Evolutionary conservation across 2,329 filamentous ascomycete genomes (phyloP).

Genomic region (Fusarium hostae): DNA sequence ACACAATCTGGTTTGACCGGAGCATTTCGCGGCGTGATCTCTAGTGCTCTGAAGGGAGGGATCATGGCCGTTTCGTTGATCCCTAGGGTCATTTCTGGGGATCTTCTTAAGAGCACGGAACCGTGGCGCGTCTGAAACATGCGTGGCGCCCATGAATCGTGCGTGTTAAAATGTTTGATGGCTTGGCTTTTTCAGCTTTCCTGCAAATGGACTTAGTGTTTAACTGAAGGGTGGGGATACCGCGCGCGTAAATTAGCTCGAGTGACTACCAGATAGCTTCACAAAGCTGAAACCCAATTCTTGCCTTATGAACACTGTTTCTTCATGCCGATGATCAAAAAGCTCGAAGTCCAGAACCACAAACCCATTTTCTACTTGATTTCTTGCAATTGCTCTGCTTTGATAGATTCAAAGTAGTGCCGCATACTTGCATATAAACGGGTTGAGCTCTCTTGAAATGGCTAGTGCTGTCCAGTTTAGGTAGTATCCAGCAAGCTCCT

Average conservation of each 20-base stretch:
- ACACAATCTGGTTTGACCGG: constrained; percentile 5
- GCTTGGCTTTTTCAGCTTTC: constrained; percentile 24
- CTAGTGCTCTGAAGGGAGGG: neutral
- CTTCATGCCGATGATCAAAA: neutral
- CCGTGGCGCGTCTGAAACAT: constrained; percentile 33
- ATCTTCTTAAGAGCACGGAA: constrained; percentile 13
- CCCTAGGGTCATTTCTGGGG: constrained; percentile 16
- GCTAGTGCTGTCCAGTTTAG: constrained; percentile 17
- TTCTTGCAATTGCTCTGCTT: neutral
- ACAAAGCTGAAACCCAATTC: neutral
- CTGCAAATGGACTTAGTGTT: constrained; percentile 6
- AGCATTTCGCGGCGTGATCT: constrained; percentile 18
- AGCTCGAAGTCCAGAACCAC: neutral
- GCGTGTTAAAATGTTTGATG: constrained; percentile 10
- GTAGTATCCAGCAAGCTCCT: neutral
- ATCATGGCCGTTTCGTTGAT: constrained; percentile 33
- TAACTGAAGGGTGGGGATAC: constrained; percentile 29
- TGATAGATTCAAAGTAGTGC: constrained; percentile 1
- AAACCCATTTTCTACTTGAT: neutral
- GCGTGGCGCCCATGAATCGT: constrained; percentile 18
- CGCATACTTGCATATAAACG: constrained; percentile 7
- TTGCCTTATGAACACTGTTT: neutral
- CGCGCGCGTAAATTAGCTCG: constrained; percentile 33
- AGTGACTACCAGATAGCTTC: neutral
- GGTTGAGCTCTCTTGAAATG: constrained; percentile 11